Percentiles rank a stretch among this genome's conserved stretches.
Conservation (phyloP, 352 stramenopile genomes). For the Pythium folliculosum region DNA sequence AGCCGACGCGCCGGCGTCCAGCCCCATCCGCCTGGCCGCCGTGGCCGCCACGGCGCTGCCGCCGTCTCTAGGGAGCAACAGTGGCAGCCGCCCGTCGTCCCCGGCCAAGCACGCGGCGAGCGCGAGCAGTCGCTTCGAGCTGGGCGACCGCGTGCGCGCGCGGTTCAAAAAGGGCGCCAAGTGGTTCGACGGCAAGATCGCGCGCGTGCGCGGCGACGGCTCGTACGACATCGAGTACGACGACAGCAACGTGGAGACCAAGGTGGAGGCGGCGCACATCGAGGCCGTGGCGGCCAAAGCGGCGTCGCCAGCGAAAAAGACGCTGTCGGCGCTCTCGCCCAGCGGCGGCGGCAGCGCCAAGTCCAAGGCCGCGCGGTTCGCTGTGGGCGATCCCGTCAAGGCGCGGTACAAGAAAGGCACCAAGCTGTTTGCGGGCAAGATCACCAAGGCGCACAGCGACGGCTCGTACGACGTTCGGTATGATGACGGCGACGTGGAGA, state of each 20-base stretch:
- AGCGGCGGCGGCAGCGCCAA: slow-evolving; percentile 23
- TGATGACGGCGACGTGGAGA: slow-evolving; percentile 62
- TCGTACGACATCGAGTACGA: slow-evolving; percentile 76
- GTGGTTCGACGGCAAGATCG: slow-evolving; percentile 58
- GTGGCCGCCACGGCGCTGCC: slow-evolving; percentile 18
- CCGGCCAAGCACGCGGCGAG: not conserved
- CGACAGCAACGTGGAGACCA: slow-evolving; percentile 50
- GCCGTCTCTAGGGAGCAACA: not conserved
- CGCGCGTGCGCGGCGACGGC: slow-evolving; percentile 49
- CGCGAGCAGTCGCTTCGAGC: slow-evolving; percentile 4
- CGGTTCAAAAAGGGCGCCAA: slow-evolving; percentile 54
- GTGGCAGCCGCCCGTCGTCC: not conserved
- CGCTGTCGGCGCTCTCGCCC: slow-evolving; percentile 24
- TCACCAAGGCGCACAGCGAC: slow-evolving; percentile 52
- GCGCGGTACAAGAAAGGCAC: slow-evolving; percentile 47
- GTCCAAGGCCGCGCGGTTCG: slow-evolving; percentile 7
- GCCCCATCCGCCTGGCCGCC: slow-evolving; percentile 44
- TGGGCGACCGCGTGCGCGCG: slow-evolving; percentile 40
- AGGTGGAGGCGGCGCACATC: slow-evolving; percentile 9
- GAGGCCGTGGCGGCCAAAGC: not conserved
- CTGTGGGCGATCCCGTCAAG: slow-evolving; percentile 35
- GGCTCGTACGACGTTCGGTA: slow-evolving; percentile 68
- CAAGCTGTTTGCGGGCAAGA: slow-evolving; percentile 51
- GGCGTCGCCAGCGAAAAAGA: not conserved
- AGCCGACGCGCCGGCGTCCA: slow-evolving; percentile 13